Percentiles rank a stretch among this genome's conserved stretches.
Conservation (phyloP, 106 monocot genomes). For the Allium cepa region DNA sequence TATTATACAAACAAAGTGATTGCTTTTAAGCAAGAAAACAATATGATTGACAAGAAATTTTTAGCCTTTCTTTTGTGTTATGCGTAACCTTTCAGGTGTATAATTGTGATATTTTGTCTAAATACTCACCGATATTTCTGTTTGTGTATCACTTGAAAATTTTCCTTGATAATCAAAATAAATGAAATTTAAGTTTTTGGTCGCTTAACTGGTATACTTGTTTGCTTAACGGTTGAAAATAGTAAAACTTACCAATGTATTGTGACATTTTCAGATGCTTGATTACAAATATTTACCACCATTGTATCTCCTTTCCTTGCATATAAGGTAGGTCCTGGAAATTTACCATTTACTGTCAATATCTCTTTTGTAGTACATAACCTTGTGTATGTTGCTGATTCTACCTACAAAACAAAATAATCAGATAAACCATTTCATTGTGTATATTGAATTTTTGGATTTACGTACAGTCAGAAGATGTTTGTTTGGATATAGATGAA, state of each 20-base stretch:
- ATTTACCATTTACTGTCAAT: slow-evolving; percentile 41
- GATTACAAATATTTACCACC: slow-evolving; percentile 32
- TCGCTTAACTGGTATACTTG: too few species aligned
- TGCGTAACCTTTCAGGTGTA: too few species aligned
- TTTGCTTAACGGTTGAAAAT: too few species aligned
- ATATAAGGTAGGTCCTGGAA: slow-evolving; percentile 48
- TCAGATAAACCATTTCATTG: not conserved
- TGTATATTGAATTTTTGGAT: not conserved
- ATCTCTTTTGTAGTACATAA: slow-evolving; percentile 36
- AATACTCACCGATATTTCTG: too few species aligned
- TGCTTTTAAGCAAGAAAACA: not conserved
- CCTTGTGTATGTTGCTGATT: slow-evolving; percentile 25
- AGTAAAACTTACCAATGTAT: slow-evolving; percentile 28
- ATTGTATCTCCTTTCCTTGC: slow-evolving; percentile 39
- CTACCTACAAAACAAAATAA: slow-evolving; percentile 14
- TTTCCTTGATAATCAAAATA: too few species aligned
- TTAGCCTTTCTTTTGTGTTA: not conserved
- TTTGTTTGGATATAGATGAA: not conserved
- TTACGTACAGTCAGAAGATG: not conserved
- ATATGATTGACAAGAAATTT: not conserved
- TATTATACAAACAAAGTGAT: not conserved
- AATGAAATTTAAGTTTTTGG: too few species aligned
- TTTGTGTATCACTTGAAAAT: too few species aligned
- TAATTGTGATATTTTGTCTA: too few species aligned
- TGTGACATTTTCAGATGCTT: slow-evolving; percentile 34